Conservation (phyloP, 2,329 filamentous ascomycete genomes). For the Bipolaris oryzae region DNA sequence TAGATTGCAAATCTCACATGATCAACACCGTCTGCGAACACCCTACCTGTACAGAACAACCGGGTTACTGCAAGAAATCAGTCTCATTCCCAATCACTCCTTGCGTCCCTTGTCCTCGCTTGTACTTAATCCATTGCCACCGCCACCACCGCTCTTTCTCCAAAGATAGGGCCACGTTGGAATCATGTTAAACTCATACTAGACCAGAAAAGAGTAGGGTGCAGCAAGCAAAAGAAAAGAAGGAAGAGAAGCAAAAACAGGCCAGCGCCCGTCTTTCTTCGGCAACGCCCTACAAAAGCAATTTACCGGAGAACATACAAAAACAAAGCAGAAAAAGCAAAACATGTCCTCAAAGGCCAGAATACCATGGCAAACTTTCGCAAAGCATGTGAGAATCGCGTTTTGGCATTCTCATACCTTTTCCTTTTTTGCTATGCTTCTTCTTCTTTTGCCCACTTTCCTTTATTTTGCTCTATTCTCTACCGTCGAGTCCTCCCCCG, state of each 20-base stretch:
- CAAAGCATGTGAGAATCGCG: no score
- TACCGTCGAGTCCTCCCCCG: no score
- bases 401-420: no score
- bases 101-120: not conserved
- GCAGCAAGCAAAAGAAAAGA: not conserved
- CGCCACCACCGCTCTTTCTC: not conserved
- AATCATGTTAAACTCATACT: no score
- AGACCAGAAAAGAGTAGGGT: no score
- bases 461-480: no score
- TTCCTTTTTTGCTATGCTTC: no score
- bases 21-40: not conserved
- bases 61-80: not conserved
- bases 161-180: not conserved
- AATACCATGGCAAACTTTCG: no score
- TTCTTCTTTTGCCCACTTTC: no score
- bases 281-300: not conserved
- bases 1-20: not conserved
- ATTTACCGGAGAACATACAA: not conserved
- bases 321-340: not conserved
- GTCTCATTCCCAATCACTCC: not conserved
- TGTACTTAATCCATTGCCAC: not conserved
- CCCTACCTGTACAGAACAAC: not conserved
- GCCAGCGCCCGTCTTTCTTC: not conserved
- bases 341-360: not conserved
- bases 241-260: not conserved